Evolutionary conservation across 2,329 filamentous ascomycete species (phyloP).

Genomic region (Venturia carpophila): DNA sequence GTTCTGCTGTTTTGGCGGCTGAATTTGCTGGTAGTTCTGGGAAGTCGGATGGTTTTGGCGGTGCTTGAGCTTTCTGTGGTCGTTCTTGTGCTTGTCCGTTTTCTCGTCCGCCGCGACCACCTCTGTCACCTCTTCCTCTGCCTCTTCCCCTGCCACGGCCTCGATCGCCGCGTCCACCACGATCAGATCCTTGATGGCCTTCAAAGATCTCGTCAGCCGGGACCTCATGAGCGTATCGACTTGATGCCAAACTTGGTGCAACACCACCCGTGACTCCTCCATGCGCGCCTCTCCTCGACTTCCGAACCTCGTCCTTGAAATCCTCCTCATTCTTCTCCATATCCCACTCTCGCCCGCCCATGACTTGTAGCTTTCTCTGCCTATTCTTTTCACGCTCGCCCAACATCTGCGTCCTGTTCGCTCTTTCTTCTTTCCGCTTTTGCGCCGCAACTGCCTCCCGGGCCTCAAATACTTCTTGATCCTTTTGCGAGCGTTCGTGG

Average conservation of each 20-base stretch:
- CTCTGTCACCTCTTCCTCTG: conserved; percentile 27
- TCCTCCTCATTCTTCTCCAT: conserved; percentile 52
- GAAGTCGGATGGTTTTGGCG: conserved; percentile 39
- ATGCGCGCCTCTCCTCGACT: conserved; percentile 44
- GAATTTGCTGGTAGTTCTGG: conserved; percentile 34
- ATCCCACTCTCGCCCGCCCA: conserved; percentile 56
- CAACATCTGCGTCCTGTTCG: conserved; percentile 52
- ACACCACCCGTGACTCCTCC: conserved; percentile 40
- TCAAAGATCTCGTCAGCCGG: conserved; percentile 21
- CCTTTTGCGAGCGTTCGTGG: conserved; percentile 59
- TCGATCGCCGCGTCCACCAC: conserved; percentile 27
- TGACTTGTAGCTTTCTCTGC: conserved; percentile 50
- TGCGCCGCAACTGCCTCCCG: conserved; percentile 52
- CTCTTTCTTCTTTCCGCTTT: conserved; percentile 40
- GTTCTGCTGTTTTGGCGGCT: conserved; percentile 17
- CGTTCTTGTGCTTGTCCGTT: conserved; percentile 12
- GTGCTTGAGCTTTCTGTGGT: conserved; percentile 23
- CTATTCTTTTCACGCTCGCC: conserved; percentile 55
- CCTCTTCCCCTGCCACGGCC: conserved; percentile 29
- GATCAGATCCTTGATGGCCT: conserved; percentile 28
- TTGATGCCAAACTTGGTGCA: conserved; percentile 15
- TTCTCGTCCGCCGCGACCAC: conserved; percentile 26
- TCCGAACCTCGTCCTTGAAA: conserved; percentile 38
- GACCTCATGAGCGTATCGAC: conserved; percentile 21
- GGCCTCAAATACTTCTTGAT: conserved; percentile 55